phyloP scores from a whole-genome alignment of 2,329 filamentous ascomycete genomes.

The Triangularia setosa region DNA sequence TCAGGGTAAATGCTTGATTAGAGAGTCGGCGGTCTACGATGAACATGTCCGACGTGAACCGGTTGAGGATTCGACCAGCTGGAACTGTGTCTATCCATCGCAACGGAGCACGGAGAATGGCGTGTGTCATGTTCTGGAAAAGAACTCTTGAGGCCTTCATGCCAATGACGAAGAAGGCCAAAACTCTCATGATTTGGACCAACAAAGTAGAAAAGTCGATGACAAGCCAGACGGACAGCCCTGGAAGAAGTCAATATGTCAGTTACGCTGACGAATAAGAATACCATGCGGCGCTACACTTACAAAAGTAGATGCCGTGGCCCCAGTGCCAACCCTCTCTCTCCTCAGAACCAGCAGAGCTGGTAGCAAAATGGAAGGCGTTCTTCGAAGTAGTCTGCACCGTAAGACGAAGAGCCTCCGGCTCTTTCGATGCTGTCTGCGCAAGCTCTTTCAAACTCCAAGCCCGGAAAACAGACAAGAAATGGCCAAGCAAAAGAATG shows the following conservation, averaged over 20 bases:
- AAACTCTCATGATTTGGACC: constrained; percentile 23
- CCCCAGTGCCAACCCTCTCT: constrained; percentile 13
- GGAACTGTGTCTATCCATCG: constrained; percentile 40
- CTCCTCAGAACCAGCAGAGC: constrained; percentile 4
- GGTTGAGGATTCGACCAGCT: constrained; percentile 40
- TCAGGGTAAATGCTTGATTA: constrained; percentile 29
- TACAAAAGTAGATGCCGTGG: constrained; percentile 19
- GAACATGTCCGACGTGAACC: constrained; percentile 39
- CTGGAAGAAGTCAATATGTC: constrained; percentile 4
- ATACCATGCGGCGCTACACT: not conserved
- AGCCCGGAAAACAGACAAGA: constrained; percentile 28
- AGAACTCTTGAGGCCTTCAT: constrained; percentile 30
- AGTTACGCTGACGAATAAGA: not conserved
- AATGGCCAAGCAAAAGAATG: constrained; percentile 26
- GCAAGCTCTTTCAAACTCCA: constrained; percentile 36
- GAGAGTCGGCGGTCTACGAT: constrained; percentile 36
- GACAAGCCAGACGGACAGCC: constrained; percentile 31
- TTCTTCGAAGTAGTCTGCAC: constrained; percentile 3
- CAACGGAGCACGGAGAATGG: constrained; percentile 38
- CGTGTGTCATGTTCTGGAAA: constrained; percentile 34
- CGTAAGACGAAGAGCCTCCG: constrained; percentile 13
- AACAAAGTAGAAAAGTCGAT: constrained; percentile 29
- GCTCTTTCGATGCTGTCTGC: constrained; percentile 23
- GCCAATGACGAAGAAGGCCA: constrained; percentile 31
- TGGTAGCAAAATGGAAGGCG: not conserved